phyloP scores from a whole-genome alignment of 352 stramenopile species.

The Globisporangium spinosum region DNA sequence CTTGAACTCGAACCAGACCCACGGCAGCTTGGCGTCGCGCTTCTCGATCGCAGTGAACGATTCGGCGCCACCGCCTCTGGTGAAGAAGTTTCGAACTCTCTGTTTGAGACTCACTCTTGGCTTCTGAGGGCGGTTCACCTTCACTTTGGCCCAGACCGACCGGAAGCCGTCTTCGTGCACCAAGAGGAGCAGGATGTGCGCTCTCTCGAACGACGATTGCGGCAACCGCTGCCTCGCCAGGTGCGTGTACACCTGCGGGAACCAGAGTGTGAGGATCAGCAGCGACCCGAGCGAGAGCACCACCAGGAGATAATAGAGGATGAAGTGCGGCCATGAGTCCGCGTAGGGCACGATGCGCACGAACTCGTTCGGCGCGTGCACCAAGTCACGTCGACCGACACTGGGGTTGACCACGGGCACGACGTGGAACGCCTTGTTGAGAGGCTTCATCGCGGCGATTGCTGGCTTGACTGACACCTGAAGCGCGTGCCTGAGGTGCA shows the following conservation, averaged over 20 bases:
- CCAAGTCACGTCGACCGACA: slow-evolving; percentile 29
- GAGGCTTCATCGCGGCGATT: not conserved
- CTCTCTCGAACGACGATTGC: slow-evolving; percentile 25
- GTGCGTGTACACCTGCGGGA: slow-evolving; percentile 55
- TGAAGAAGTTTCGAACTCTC: not conserved
- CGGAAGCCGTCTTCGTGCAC: slow-evolving; percentile 30
- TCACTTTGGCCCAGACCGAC: slow-evolving; percentile 38
- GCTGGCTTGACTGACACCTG: not conserved
- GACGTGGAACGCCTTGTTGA: slow-evolving; percentile 32
- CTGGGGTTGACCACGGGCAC: slow-evolving; percentile 38
- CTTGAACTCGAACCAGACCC: slow-evolving; percentile 70
- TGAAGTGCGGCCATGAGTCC: slow-evolving; percentile 27
- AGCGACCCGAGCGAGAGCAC: slow-evolving; percentile 25
- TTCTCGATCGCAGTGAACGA: slow-evolving; percentile 14
- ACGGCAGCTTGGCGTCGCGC: slow-evolving; percentile 19
- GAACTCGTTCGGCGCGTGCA: slow-evolving; percentile 42
- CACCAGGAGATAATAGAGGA: slow-evolving; percentile 34
- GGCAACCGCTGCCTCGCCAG: slow-evolving; percentile 32
- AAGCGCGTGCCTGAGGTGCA: not conserved
- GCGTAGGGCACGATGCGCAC: slow-evolving; percentile 35
- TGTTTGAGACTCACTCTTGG: not conserved
- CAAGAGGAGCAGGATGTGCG: slow-evolving; percentile 44
- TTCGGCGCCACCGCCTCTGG: not conserved
- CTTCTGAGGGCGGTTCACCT: slow-evolving; percentile 22
- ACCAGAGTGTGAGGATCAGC: slow-evolving; percentile 46